Percentiles rank a stretch among this genome's conserved stretches.
Conservation (phyloP, 257 asterid species). For the Nicotiana tomentosiformis region DNA sequence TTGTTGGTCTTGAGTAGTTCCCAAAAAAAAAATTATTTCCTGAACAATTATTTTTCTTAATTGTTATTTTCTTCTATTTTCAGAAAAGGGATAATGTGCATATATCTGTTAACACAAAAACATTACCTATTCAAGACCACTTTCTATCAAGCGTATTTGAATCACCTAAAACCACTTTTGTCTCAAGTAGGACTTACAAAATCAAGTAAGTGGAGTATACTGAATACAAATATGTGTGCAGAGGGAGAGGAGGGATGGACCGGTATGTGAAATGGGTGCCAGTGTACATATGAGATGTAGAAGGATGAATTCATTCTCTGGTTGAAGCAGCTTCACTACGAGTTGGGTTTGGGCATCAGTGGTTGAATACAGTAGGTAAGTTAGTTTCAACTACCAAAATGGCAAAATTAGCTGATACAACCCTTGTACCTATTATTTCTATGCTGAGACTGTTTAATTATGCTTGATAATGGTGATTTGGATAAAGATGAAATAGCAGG, state of each 20-base stretch:
- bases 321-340: not conserved
- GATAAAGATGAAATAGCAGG: not conserved
- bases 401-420: not conserved
- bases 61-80: not conserved
- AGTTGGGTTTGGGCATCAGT: not conserved
- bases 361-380: not conserved
- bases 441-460: not conserved
- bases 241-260: not conserved
- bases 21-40: not conserved
- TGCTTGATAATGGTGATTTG: not conserved
- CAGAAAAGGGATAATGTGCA: not conserved
- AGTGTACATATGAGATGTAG: slow-evolving; percentile 1
- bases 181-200: slow-evolving; percentile 1
- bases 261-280: not conserved
- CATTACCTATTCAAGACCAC: not conserved
- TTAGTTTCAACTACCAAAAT: not conserved
- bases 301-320: not conserved
- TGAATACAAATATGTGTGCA: not conserved
- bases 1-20: not conserved
- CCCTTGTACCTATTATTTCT: not conserved
- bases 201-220: not conserved
- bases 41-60: not conserved
- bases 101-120: not conserved
- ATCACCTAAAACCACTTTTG: not conserved
- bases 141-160: not conserved